Conservation (phyloP, 2,329 filamentous ascomycete genomes). For the Aspergillus melleus region DNA sequence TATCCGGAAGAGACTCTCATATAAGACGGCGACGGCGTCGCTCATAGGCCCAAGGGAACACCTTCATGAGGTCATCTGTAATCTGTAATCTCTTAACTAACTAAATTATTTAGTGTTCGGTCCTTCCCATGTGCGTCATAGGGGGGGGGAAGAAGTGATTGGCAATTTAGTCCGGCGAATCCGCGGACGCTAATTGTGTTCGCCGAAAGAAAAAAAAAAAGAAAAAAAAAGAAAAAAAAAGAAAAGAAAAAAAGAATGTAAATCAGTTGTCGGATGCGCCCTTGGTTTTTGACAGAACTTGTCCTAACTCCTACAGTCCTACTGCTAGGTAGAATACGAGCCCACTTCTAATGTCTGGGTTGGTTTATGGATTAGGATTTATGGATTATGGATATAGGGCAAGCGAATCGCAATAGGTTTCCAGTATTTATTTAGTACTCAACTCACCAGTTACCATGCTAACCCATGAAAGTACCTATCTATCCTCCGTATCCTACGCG, state of each 20-base stretch:
- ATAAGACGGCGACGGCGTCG: neutral
- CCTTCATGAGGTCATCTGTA: constrained; percentile 6
- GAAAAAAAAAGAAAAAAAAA: too few relatives aligned
- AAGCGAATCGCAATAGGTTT: neutral
- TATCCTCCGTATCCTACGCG: too few relatives aligned
- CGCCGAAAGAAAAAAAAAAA: neutral
- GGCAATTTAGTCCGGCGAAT: neutral
- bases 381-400: neutral
- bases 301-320: neutral
- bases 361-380: too few relatives aligned
- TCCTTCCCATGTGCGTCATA: constrained; percentile 1
- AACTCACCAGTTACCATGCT: too few relatives aligned
- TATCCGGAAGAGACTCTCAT: neutral
- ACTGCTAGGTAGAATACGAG: neutral
- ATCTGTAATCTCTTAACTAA: too few relatives aligned
- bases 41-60: neutral
- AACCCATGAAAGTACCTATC: too few relatives aligned
- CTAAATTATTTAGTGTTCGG: neutral
- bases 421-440: too few relatives aligned
- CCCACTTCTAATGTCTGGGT: neutral
- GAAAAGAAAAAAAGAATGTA: neutral
- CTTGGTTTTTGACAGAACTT: neutral
- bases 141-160: neutral
- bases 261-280: neutral
- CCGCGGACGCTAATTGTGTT: neutral